phyloP scores from a whole-genome alignment of 148 eudicot genomes.

The Talinum fruticosum region DNA sequence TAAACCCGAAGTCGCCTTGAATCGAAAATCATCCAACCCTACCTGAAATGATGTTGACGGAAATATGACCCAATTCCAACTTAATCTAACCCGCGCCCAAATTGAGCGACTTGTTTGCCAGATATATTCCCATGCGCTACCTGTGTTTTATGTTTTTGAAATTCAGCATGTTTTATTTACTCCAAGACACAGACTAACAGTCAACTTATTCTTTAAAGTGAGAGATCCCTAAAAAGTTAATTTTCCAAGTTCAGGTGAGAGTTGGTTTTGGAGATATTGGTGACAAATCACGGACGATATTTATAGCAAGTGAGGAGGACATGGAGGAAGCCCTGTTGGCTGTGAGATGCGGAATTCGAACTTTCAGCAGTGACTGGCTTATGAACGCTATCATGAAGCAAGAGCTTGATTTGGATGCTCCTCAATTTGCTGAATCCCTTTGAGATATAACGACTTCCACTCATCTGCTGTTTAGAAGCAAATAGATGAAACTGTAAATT shows the following conservation, averaged over 20 bases:
- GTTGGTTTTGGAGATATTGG: slow-evolving; percentile 31
- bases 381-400: slow-evolving; percentile 89
- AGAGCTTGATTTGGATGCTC: slow-evolving; percentile 81
- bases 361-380: slow-evolving; percentile 79
- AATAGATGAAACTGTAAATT: neutral
- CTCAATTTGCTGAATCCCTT: slow-evolving; percentile 91
- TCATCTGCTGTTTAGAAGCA: neutral
- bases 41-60: no score
- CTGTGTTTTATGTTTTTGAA: no score
- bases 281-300: slow-evolving; percentile 50
- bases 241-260: slow-evolving; percentile 42
- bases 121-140: no score
- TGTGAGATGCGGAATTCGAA: slow-evolving; percentile 54
- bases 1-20: no score
- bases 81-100: no score
- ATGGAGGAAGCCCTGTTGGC: slow-evolving; percentile 82
- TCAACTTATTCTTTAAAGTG: neutral
- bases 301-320: slow-evolving; percentile 77
- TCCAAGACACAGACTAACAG: no score
- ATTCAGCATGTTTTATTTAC: no score
- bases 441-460: slow-evolving; percentile 20
- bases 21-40: no score
- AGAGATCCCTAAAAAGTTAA: neutral
- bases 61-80: no score
- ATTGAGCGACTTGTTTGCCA: no score